Conservation (phyloP, 78 protist species). For the Speleostelium caveatum region DNA sequence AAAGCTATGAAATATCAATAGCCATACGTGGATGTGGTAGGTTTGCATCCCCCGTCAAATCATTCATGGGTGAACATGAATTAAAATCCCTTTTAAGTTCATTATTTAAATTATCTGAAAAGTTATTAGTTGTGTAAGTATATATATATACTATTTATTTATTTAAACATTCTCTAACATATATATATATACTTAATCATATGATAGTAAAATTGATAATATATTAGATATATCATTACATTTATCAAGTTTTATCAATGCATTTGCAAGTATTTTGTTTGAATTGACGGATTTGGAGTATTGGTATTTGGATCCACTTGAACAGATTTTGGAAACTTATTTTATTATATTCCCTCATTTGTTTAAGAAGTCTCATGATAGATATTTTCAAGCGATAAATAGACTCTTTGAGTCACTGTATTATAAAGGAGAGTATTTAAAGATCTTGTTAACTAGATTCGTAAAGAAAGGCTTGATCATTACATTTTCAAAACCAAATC, state of each 20-base stretch:
- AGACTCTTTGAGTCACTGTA: constrained; percentile 46
- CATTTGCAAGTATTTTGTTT: constrained; percentile 80
- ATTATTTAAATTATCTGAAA: constrained; percentile 77
- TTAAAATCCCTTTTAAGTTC: constrained; percentile 60
- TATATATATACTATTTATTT: not conserved
- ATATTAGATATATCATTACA: constrained; percentile 74
- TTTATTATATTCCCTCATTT: constrained; percentile 74
- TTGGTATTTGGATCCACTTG: constrained; percentile 58
- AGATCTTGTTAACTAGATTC: constrained; percentile 7
- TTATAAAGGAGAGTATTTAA: constrained; percentile 45
- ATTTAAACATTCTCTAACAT: not conserved
- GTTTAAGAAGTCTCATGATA: constrained; percentile 24
- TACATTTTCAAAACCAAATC: constrained; percentile 60
- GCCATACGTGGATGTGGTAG: constrained; percentile 89
- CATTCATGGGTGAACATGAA: constrained; percentile 84
- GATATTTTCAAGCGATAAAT: constrained; percentile 52
- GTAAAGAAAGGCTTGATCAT: constrained; percentile 57
- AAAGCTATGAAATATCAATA: constrained; percentile 39
- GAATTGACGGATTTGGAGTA: constrained; percentile 58
- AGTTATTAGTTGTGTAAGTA: constrained; percentile 69
- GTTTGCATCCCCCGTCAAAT: constrained; percentile 83
- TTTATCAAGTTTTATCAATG: constrained; percentile 85
- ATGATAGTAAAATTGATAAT: constrained; percentile 48
- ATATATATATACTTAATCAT: not conserved
- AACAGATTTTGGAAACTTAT: constrained; percentile 44